phyloP scores from a whole-genome alignment of 2,329 filamentous ascomycete species.

The Grosmannia huntii region DNA sequence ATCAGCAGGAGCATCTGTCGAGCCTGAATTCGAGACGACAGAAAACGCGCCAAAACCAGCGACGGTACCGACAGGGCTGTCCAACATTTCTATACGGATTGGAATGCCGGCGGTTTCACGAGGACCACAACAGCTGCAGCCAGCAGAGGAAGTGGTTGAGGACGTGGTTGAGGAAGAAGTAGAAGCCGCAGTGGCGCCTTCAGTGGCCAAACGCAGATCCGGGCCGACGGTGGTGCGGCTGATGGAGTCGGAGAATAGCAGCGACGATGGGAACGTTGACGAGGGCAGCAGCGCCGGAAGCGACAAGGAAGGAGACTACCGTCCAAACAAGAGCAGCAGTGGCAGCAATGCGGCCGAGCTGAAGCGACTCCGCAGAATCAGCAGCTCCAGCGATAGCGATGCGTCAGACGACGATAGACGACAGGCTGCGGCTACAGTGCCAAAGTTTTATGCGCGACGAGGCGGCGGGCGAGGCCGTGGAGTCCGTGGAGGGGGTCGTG shows the following conservation, averaged over 20 bases:
- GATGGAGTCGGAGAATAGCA: slow-evolving; percentile 13
- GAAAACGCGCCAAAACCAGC: neutral
- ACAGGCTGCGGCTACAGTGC: neutral
- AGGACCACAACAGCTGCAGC: neutral
- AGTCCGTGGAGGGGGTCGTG: neutral
- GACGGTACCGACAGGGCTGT: neutral
- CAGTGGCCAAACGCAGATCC: slow-evolving; percentile 5
- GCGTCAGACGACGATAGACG: neutral
- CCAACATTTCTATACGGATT: neutral
- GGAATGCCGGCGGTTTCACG: neutral
- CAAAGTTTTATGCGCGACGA: slow-evolving; percentile 5
- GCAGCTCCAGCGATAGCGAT: neutral
- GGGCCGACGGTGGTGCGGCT: slow-evolving; percentile 20
- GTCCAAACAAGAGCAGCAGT: neutral
- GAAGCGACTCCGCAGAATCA: neutral
- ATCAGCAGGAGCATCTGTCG: neutral
- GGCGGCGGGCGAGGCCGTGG: slow-evolving; percentile 8
- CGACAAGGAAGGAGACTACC: neutral
- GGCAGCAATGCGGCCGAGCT: neutral
- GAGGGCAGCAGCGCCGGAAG: neutral
- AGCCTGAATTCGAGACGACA: neutral
- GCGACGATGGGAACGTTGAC: slow-evolving; percentile 6
- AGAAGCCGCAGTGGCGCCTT: neutral
- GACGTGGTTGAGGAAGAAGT: neutral
- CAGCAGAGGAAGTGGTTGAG: neutral